Conservation (phyloP, 2,329 filamentous ascomycete genomes). For the Exophiala lecanii-corni region DNA sequence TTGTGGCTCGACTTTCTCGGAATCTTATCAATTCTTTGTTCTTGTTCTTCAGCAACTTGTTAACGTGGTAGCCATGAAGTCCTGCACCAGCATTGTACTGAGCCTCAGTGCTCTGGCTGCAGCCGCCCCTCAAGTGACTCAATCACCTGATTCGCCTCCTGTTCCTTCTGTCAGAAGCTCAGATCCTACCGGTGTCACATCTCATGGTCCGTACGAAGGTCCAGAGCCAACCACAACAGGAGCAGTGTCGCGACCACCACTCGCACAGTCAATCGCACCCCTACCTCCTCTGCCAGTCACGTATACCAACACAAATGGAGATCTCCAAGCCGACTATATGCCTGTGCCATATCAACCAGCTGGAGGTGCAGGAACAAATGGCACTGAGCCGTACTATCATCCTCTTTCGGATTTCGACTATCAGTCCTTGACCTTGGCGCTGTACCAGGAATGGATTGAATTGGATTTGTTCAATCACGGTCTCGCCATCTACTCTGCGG, state of each 20-base stretch:
- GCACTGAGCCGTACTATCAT: conserved; percentile 48
- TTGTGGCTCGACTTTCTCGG: too few species aligned
- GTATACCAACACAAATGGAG: conserved; percentile 66
- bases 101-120: conserved; percentile 16
- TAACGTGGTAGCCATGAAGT: conserved; percentile 21
- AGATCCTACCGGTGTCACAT: conserved; percentile 52
- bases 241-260: conserved; percentile 55
- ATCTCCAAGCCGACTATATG: conserved; percentile 57
- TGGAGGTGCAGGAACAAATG: conserved; percentile 73
- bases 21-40: too few species aligned
- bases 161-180: conserved; percentile 42
- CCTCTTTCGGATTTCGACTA: conserved; percentile 80
- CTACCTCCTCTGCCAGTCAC: conserved; percentile 57
- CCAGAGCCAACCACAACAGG: conserved; percentile 62
- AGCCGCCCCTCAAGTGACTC: conserved; percentile 23
- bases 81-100: conserved; percentile 13
- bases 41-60: too few species aligned
- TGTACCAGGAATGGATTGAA: conserved; percentile 83
- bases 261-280: conserved; percentile 55
- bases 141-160: conserved; percentile 16
- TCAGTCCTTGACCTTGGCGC: conserved; percentile 66
- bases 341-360: conserved; percentile 68
- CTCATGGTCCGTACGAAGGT: conserved; percentile 65
- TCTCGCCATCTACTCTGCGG: conserved; percentile 61
- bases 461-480: conserved; percentile 77